Percentiles rank a stretch among this genome's conserved stretches.
These are phyloP conservation scores for Cercophora newfieldiana DNA, from an alignment of 495 filamentous ascomycete species.

Conservation along the genomic window DNA sequence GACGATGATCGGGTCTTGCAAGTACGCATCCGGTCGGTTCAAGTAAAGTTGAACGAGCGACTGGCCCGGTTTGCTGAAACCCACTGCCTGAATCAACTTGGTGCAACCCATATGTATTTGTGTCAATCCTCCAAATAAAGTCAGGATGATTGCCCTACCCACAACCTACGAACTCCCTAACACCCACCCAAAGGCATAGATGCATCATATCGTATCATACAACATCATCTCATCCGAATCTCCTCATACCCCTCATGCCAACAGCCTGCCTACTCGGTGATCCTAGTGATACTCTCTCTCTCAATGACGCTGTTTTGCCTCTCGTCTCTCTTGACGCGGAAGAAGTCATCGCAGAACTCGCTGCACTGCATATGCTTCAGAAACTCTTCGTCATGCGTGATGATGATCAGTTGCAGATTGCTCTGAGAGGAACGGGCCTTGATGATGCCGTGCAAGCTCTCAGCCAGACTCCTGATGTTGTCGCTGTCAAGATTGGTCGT, in stretches of 20 bases:
- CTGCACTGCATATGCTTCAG: slow-evolving; percentile 86
- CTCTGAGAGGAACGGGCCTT: slow-evolving; percentile 75
- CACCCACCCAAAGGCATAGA: not conserved
- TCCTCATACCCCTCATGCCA: not conserved
- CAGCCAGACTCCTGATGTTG: slow-evolving; percentile 86
- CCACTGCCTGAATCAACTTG: too few species aligned
- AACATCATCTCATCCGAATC: not conserved
- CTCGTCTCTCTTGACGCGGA: slow-evolving; percentile 76
- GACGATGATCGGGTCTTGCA: too few species aligned
- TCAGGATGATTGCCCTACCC: too few species aligned
- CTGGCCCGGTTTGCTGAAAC: too few species aligned
- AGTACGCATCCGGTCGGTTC: too few species aligned
- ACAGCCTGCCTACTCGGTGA: slow-evolving; percentile 38
- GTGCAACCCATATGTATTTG: too few species aligned
- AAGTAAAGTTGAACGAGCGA: too few species aligned
- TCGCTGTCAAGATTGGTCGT: slow-evolving; percentile 96
- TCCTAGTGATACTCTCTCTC: slow-evolving; percentile 63
- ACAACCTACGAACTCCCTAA: too few species aligned
- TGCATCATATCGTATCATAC: not conserved
- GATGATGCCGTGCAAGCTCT: slow-evolving; percentile 85
- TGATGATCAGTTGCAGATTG: slow-evolving; percentile 97
- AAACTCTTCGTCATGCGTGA: slow-evolving; percentile 99
- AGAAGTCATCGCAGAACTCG: slow-evolving; percentile 95
- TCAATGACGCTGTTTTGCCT: slow-evolving; percentile 86
- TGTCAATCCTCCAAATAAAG: too few species aligned